Evolutionary conservation across 192 early-diverging fungal genomes (phyloP), one percentile per base, ranked within the genome.

Genomic region (Chytriomyces hyalinus): DNA sequence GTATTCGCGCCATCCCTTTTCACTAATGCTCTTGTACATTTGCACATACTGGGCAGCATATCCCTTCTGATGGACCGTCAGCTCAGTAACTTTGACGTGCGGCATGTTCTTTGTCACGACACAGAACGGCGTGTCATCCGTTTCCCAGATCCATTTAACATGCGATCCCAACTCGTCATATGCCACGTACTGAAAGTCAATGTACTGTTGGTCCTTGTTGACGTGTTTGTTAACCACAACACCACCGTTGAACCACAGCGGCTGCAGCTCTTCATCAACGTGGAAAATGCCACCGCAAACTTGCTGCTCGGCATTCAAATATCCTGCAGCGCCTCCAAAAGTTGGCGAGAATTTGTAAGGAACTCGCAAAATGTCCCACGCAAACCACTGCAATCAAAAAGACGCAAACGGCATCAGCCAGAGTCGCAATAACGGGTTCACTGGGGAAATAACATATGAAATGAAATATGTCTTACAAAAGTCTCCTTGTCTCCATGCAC

Each of bases 331-430:
- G 6, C 82, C 88, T 10, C 85, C 89, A 76, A 87, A 86, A 6
- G 78, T 84, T 62, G 82, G 82, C n/a, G 86, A 70, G 46, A 89
- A 91, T 6, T 80, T 75, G 70, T 87, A 91, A 1, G 86, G 89
- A 44, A 85, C 86, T 26, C 87, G 82, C n/a, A 83, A 70, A 81
- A 91, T 87, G 72, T 91, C 90, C 67, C 80, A 89, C 8, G 87
- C 90, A 17, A 84, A 80, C 90, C 90, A 60, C 62, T 64, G 22
- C 20, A 22, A 20, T n/a, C 57, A 59, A n/a, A 59, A 59, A 15
- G 57, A 59, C 13, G 57, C 20, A 1, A 59, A 20, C 1, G 36
- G 36, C 4, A 36, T 36, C 36, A 36, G 36, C 36, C 36, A 36
- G 36, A 36, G 36, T 36, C 57, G 57, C 57, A 59, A 20, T 4